A percentile compares a stretch with the other conserved stretches of the same genome.
Evolutionary conservation across 2,329 filamentous ascomycete genomes (phyloP).

Genomic region (Verticillium tricorpus): DNA sequence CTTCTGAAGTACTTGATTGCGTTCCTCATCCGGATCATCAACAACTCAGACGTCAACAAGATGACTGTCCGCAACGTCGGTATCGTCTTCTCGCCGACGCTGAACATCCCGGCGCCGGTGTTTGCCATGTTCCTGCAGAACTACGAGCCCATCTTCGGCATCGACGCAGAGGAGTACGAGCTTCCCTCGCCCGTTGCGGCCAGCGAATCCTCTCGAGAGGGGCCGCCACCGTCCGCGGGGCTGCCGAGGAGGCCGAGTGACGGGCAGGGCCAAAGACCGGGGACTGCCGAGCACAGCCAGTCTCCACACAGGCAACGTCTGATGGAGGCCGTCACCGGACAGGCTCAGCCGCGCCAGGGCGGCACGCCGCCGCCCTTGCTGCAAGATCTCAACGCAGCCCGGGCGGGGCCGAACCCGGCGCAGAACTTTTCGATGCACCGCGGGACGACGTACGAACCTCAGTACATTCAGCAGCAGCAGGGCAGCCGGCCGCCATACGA

Average conservation of each 20-base stretch:
- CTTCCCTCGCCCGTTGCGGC: conserved; percentile 41
- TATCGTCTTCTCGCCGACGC: conserved; percentile 94
- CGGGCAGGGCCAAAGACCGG: conserved; percentile 28
- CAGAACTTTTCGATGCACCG: conserved; percentile 19
- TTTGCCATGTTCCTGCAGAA: conserved; percentile 93
- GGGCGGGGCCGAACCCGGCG: conserved; percentile 42
- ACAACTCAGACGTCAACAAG: conserved; percentile 86
- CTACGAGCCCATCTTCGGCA: conserved; percentile 79
- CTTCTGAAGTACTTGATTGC: conserved; percentile 80
- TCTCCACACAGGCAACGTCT: conserved; percentile 49
- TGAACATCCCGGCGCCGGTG: conserved; percentile 92
- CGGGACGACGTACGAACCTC: conserved; percentile 38
- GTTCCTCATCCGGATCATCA: conserved; percentile 88
- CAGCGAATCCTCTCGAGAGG: conserved; percentile 18
- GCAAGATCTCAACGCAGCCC: conserved; percentile 21
- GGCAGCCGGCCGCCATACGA: conserved; percentile 40
- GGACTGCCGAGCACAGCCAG: conserved; percentile 43
- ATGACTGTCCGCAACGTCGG: conserved; percentile 98
- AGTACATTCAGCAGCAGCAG: conserved; percentile 32
- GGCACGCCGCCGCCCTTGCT: conserved; percentile 45
- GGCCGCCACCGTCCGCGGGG: conserved; percentile 17
- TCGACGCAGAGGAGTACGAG: conserved; percentile 61
- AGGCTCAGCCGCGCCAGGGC: conserved; percentile 24
- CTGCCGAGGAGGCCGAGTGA: conserved; percentile 5
- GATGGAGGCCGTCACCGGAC: conserved; percentile 32